A percentile compares a stretch with the other conserved stretches of the same genome.
Evolutionary conservation across 192 early-diverging fungal genomes (phyloP).

Genomic region (Podila epigama): DNA sequence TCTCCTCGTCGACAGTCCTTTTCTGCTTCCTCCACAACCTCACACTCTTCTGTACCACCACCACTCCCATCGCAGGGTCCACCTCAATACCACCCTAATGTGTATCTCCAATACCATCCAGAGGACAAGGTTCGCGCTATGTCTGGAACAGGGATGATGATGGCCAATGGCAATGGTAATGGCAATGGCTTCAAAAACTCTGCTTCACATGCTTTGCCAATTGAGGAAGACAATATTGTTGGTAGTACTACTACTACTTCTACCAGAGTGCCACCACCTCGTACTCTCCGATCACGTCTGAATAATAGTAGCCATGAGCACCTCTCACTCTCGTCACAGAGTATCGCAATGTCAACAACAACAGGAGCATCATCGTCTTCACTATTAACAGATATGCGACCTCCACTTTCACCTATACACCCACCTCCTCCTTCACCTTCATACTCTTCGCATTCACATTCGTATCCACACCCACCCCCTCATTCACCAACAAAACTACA

Average conservation of each 20-base stretch:
- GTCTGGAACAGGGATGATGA: too few relatives aligned
- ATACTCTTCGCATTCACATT: constrained; percentile 1
- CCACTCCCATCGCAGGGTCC: constrained; percentile 30
- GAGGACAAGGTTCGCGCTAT: constrained; percentile 1
- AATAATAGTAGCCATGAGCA: too few relatives aligned
- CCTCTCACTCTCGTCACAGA: too few relatives aligned
- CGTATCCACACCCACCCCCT: too few relatives aligned
- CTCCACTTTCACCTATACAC: background rate
- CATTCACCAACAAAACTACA: too few relatives aligned
- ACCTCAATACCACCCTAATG: constrained; percentile 24
- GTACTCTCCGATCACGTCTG: too few relatives aligned
- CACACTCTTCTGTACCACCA: constrained; percentile 4
- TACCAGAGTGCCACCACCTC: too few relatives aligned
- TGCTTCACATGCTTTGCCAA: background rate
- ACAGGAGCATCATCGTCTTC: constrained; percentile 1
- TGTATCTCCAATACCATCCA: constrained; percentile 7
- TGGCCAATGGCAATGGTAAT: background rate
- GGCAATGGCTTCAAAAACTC: background rate
- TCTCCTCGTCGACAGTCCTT: background rate
- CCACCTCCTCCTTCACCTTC: background rate
- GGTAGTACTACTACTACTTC: too few relatives aligned
- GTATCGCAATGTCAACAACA: background rate
- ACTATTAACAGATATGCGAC: background rate
- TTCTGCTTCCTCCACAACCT: background rate
- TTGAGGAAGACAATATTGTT: too few relatives aligned